Conservation (phyloP, 495 filamentous ascomycete genomes). For the Penicillium cinerascens region DNA sequence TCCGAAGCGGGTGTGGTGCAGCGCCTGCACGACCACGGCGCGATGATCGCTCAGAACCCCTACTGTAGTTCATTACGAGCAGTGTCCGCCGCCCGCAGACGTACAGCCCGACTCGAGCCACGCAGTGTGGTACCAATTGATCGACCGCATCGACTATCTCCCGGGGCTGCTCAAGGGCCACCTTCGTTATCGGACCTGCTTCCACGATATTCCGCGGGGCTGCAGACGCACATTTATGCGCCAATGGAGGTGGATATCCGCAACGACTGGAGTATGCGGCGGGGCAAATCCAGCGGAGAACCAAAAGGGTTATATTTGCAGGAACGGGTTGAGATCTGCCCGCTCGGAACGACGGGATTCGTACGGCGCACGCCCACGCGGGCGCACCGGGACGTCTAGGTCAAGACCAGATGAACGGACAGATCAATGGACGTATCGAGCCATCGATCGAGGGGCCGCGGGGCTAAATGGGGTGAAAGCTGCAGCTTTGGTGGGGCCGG, state of each 20-base stretch:
- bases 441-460: background rate
- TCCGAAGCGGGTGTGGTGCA: constrained; percentile 57
- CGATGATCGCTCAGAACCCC: constrained; percentile 77
- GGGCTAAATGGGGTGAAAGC: background rate
- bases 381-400: constrained; percentile 7
- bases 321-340: constrained; percentile 7
- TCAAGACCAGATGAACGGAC: too few species aligned
- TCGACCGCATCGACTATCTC: constrained; percentile 64
- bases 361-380: constrained; percentile 6
- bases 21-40: constrained; percentile 61
- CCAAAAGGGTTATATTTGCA: constrained; percentile 2
- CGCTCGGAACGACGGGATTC: constrained; percentile 4
- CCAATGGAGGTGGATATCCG: constrained; percentile 62
- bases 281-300: background rate
- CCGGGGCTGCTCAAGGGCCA: constrained; percentile 59
- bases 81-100: constrained; percentile 55
- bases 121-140: constrained; percentile 57
- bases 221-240: constrained; percentile 72
- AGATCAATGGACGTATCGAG: background rate
- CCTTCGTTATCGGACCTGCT: constrained; percentile 64
- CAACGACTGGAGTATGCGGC: constrained; percentile 56
- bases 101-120: constrained; percentile 56
- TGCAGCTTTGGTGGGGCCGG: constrained; percentile 3
- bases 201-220: constrained; percentile 61
- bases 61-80: constrained; percentile 63